A percentile compares a stretch with the other conserved stretches of the same genome.
These are phyloP conservation scores for Xylaria palmicola DNA, from an alignment of 495 filamentous ascomycete genomes.

Conservation along the genomic window DNA sequence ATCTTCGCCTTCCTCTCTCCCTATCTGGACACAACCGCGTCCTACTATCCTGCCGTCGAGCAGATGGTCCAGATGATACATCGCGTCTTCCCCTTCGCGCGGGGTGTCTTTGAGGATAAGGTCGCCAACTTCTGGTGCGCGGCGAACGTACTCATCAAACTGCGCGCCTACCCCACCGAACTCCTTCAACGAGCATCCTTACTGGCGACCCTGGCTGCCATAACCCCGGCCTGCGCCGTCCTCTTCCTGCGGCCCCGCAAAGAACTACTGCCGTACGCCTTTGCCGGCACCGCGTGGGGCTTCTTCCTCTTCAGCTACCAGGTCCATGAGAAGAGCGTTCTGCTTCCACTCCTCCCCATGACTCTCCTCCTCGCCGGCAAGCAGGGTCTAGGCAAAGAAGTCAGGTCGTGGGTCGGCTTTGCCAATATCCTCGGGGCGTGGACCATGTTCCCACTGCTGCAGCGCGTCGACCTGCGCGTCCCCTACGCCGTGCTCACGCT, in stretches of 20 bases:
- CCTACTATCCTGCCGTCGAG: slow-evolving; percentile 69
- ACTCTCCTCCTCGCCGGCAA: slow-evolving; percentile 77
- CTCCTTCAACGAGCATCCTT: slow-evolving; percentile 78
- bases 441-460: slow-evolving; percentile 90
- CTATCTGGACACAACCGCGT: slow-evolving; percentile 59
- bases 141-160: slow-evolving; percentile 82
- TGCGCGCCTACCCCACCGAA: slow-evolving; percentile 63
- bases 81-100: slow-evolving; percentile 90
- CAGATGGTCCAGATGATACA: slow-evolving; percentile 79
- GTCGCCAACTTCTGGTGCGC: slow-evolving; percentile 98
- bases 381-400: slow-evolving; percentile 70
- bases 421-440: slow-evolving; percentile 88
- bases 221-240: slow-evolving; percentile 72
- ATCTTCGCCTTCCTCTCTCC: slow-evolving; percentile 57
- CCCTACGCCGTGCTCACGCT: slow-evolving; percentile 82
- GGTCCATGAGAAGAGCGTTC: slow-evolving; percentile 94
- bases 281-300: slow-evolving; percentile 85
- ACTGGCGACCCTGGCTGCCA: slow-evolving; percentile 69
- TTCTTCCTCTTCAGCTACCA: slow-evolving; percentile 98
- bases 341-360: slow-evolving; percentile 89
- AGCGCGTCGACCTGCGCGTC: slow-evolving; percentile 76
- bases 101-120: slow-evolving; percentile 96
- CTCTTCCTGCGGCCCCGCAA: slow-evolving; percentile 77
- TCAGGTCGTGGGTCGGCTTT: slow-evolving; percentile 86
- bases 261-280: slow-evolving; percentile 70